Base-by-base conservation (phyloP, 73 alveolate genomes). In the Loxodes magnus region DNA sequence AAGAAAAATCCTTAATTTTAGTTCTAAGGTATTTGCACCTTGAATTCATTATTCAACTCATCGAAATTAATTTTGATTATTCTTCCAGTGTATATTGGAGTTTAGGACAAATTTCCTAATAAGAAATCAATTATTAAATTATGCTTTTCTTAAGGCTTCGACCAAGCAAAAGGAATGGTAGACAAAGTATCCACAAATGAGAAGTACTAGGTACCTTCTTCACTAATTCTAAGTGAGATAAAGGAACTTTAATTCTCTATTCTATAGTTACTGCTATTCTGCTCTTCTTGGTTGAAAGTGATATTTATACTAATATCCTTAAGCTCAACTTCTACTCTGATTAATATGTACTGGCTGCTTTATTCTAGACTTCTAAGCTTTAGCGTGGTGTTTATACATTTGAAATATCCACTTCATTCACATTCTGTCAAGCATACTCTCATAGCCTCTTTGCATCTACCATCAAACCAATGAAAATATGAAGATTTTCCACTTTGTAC, bases 381-480 rank as follows among this genome's bases (percentile, higher is more conserved):
- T n/a, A 46, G 22, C 0, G 34, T 46, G 39, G 27, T 46, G 60
- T 19, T 46, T 6, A 10, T 10, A 21, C 22, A 9, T 7, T 20
- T 46, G 17, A 46, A 46, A 12, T 14, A 41, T 17, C 59, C 59
- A 24, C 36, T 46, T 24, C 59, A 46, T 2, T 19, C 26, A 37
- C 59, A 46, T 25, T 16, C 59, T 20, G n/a, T 17, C 7, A 7
- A 16, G 9, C 34, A 9, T 7, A 46, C 27, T 5, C 34, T 46
- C n/a, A 46, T 10, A 12, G 27, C 7, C 5, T 46, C 36, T 1
- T 12, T 20, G 15, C 14, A n/a, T 10, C 2, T 20, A 23, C 26
- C 5, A 25, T 46, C 39, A 10, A 41, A 41, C 59, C 59, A 46
- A 46, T 46, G 59, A 46, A 46, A 46, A 46, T 37, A 41, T 1